A percentile compares a stretch with the other conserved stretches of the same genome.
These are phyloP conservation scores for Actinidia polygama DNA, from an alignment of 179 eudicot species.

Conservation along the genomic window DNA sequence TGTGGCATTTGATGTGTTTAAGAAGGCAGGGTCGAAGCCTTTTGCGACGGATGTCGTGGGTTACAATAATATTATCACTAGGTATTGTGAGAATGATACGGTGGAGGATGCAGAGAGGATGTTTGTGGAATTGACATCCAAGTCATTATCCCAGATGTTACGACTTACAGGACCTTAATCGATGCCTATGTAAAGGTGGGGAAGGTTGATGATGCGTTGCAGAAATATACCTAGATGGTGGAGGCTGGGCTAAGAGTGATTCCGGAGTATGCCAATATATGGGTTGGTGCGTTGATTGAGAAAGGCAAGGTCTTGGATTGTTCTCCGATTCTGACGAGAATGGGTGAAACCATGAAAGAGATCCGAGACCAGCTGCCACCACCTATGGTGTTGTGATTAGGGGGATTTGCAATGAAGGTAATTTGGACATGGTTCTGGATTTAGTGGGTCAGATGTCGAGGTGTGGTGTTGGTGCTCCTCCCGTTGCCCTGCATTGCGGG, in stretches of 20 bases:
- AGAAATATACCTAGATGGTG: slow-evolving; percentile 70
- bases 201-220: slow-evolving; percentile 67
- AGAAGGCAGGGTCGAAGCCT: slow-evolving; percentile 69
- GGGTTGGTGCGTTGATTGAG: slow-evolving; percentile 66
- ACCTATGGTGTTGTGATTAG: slow-evolving; percentile 82
- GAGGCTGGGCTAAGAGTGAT: slow-evolving; percentile 79
- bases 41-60: slow-evolving; percentile 94
- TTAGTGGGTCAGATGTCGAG: slow-evolving; percentile 57
- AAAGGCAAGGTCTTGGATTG: slow-evolving; percentile 63
- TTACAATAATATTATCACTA: slow-evolving; percentile 66
- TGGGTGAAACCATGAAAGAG: slow-evolving; percentile 82
- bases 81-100: slow-evolving; percentile 79
- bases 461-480: slow-evolving; percentile 53
- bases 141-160: slow-evolving; percentile 84
- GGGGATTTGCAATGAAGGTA: slow-evolving; percentile 58
- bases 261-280: slow-evolving; percentile 69
- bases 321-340: slow-evolving; percentile 56
- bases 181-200: slow-evolving; percentile 72
- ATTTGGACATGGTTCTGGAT: slow-evolving; percentile 38
- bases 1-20: slow-evolving; percentile 72
- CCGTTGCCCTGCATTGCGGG: slow-evolving; percentile 44
- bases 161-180: slow-evolving; percentile 70
- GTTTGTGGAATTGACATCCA: slow-evolving; percentile 60
- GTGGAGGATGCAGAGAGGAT: slow-evolving; percentile 77
- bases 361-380: slow-evolving; percentile 72